Evolutionary conservation across 177 flowering plant species (phyloP), one percentile per base, ranked within the genome.

Genomic region (Vitis hybrid): DNA sequence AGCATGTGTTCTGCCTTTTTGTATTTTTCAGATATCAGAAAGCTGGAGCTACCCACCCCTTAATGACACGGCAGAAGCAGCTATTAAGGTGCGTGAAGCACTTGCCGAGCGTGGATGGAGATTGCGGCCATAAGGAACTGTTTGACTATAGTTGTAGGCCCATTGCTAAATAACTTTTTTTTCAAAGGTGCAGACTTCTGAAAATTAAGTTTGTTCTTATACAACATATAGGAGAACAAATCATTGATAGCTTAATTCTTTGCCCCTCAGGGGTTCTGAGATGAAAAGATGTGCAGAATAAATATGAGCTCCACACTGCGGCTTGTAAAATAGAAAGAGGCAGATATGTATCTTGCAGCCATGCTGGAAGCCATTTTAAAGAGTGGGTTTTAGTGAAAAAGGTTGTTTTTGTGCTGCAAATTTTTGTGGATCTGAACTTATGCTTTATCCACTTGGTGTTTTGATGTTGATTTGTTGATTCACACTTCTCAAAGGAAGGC

Each of bases 11-110:
- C 3, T 27, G 24, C 52, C 8, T 54, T 15, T 52, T 15, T 6
- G 17, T 46, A 51, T 66, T 57, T 73, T 72, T 19, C 87, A 95
- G 98, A 87, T 93, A 54, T 84, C 98, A 32, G 91, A 90, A 65
- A 89, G 84, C 77, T 93, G 99, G 99, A 93, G 99, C 78, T 95
- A 95, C 63, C 98, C 99, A 62, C 99, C 98, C 21, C 86, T 95
- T 3, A 95, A 84, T 74, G 99, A 95, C 74, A 89, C 98, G 19
- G 91, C 92, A 60, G 96, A 90, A 70, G 98, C 93, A 67, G 97
- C 97, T 54, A 77, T n/a, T 19, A 84, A 80, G 51, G 90, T 95
- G 40, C 90, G 70, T 13, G 80, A 87, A 79, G 96, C 92, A 21
- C 82, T 95, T 65, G 88, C 96, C 2, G 91, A 85, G 66, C 93